Base-by-base conservation (phyloP, 148 eudicot species). In the Chenopodium quinoa region DNA sequence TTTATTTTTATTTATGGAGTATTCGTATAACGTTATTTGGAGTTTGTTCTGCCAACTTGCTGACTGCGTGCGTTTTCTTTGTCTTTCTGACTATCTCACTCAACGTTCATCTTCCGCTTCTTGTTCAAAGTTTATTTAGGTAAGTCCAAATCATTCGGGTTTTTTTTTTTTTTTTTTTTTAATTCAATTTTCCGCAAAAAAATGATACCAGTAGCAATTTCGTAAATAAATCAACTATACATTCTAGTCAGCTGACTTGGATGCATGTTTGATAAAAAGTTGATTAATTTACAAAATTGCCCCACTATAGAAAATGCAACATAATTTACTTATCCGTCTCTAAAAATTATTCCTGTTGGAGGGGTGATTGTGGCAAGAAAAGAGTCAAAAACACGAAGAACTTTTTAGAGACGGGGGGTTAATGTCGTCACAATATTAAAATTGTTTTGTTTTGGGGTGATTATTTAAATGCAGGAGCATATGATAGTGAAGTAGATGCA, bases 401-500 rank as follows among this genome's bases (percentile, higher is more conserved):
- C 44, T 40, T 40, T 40, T 40, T 40, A 40, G 44, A 40, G 44
- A 40, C 7, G 44, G 7, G 44, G 44, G 44, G 5, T 40, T 50
- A 50, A 50, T 50, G 54, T 50, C 13, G 54, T 50, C 14, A 50
- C 54, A 9, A 9, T 56, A 22, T 19, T 56, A 4, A 56, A 12
- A 14, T 50, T 50, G 52, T 48, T 54, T 54, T 56, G 17, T 56
- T 17, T 14, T 23, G 20, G 40, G 70, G 71, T 16, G 75, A 9
- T 16, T 47, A 4, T 56, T 7, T 27, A 76, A 80, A 78, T 90
- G 81, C 78, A 96, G 99, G 99, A 32, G 99, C 99, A 54, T 96
- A 96, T 84, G 97, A 94, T 67, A 88, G 90, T 76, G 99, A 96
- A 85, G 93, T 88, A 40, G 93, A 90, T 81, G 99, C 99, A 9